These are phyloP conservation scores for Coniophora puteana DNA, from an alignment of 1,284 basidiomycete species.

Conservation along the genomic window DNA sequence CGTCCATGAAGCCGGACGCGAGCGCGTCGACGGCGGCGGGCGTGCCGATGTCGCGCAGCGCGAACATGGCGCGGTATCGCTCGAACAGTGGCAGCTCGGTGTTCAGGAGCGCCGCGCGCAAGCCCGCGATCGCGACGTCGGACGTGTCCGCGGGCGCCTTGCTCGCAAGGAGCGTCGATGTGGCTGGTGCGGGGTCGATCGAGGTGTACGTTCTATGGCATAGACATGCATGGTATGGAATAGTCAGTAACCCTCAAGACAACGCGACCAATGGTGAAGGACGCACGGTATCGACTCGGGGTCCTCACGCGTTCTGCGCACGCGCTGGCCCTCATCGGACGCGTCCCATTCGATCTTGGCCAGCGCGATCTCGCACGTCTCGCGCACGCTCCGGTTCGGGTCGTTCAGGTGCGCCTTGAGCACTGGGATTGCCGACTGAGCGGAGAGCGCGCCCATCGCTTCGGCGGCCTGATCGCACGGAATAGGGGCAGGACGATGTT, in stretches of 20 bases:
- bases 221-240: conserved; percentile 20
- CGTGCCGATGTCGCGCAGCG: conserved; percentile 87
- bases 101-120: conserved; percentile 70
- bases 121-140: conserved; percentile 46
- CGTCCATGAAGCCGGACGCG: conserved; percentile 84
- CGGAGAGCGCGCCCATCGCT: conserved; percentile 94
- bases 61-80: conserved; percentile 98
- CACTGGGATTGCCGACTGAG: conserved; percentile 62
- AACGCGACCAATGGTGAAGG: neutral
- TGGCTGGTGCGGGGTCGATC: conserved; percentile 92
- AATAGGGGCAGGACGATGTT: neutral
- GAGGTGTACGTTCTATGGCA: conserved; percentile 63
- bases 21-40: conserved; percentile 85
- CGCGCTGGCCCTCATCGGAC: conserved; percentile 63
- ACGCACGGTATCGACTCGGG: conserved; percentile 35
- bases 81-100: conserved; percentile 78
- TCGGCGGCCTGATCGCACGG: conserved; percentile 76
- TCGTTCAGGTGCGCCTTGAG: conserved; percentile 76
- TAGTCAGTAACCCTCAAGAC: neutral
- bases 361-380: conserved; percentile 97
- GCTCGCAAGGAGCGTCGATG: conserved; percentile 55
- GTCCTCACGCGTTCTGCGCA: conserved; percentile 30
- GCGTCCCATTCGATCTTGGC: conserved; percentile 94
- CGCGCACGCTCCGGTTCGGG: conserved; percentile 79
- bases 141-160: conserved; percentile 46